A percentile compares a stretch with the other conserved stretches of the same genome.
Conservation (phyloP, 768 basidiomycete genomes). For the Psilocybe subaeruginosa region DNA sequence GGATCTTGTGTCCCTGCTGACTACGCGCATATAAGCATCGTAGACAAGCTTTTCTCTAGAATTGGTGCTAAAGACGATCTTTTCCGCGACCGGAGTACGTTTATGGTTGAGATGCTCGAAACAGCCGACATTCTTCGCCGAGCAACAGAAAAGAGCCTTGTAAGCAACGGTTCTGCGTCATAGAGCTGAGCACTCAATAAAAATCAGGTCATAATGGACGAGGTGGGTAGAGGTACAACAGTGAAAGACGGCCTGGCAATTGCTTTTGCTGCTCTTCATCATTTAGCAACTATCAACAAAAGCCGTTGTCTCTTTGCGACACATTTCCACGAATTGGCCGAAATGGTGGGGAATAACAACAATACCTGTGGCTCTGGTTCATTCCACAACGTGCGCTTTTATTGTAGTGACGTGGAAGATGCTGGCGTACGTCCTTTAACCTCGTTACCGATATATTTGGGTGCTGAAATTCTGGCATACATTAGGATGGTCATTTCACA, state of each 20-base stretch:
- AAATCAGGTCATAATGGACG: conserved; percentile 95
- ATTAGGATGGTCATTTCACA: conserved; percentile 74
- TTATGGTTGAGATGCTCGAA: conserved; percentile 99
- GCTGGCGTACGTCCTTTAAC: conserved; percentile 54
- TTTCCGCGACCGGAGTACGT: conserved; percentile 91
- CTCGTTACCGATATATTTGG: background rate
- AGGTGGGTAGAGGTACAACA: conserved; percentile 97
- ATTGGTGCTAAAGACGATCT: conserved; percentile 96
- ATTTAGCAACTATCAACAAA: conserved; percentile 69
- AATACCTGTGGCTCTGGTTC: conserved; percentile 43
- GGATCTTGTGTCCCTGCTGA: conserved; percentile 95
- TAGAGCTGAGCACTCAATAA: background rate
- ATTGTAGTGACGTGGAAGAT: conserved; percentile 88
- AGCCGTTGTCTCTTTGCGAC: conserved; percentile 95
- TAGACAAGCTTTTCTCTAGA: conserved; percentile 92
- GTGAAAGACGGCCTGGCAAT: conserved; percentile 92
- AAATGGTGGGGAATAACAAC: conserved; percentile 71
- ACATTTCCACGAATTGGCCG: conserved; percentile 95
- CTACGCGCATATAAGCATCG: conserved; percentile 75
- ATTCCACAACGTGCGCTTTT: conserved; percentile 75
- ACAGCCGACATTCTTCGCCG: conserved; percentile 87
- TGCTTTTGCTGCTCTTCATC: conserved; percentile 88
- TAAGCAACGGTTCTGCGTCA: conserved; percentile 34
- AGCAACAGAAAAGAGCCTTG: conserved; percentile 84
- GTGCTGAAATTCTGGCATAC: background rate